These are phyloP conservation scores for Litchi chinensis DNA, from an alignment of 345 rosid species.

Conservation along the genomic window DNA sequence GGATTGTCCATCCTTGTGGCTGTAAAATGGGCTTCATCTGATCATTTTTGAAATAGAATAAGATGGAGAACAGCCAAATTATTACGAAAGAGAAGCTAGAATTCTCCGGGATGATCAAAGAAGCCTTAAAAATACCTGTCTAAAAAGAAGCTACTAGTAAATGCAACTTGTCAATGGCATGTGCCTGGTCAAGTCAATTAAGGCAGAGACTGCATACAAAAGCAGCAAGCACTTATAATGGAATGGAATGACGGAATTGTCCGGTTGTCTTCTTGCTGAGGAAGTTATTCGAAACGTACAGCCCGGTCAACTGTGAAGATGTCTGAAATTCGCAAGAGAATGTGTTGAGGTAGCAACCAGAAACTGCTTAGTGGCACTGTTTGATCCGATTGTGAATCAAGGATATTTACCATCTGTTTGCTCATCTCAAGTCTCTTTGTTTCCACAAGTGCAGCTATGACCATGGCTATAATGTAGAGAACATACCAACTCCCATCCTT, in stretches of 20 bases:
- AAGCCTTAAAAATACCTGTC: constrained; percentile 22
- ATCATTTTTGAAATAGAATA: neutral
- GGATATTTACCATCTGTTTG: constrained; percentile 23
- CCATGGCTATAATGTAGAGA: constrained; percentile 77
- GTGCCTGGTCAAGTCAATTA: neutral
- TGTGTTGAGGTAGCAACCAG: constrained; percentile 86
- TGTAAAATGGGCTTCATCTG: neutral
- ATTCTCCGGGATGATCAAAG: constrained; percentile 29
- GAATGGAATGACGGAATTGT: neutral
- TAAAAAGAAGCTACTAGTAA: neutral
- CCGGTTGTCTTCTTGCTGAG: neutral
- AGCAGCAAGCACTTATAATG: neutral
- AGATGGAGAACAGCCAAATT: constrained; percentile 20
- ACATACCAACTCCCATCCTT: constrained; percentile 92
- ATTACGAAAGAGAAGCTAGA: constrained; percentile 30
- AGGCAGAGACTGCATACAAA: neutral
- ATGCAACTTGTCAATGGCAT: neutral
- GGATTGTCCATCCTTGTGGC: no score
- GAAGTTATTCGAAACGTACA: neutral
- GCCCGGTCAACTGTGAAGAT: constrained; percentile 69
- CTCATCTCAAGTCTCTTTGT: constrained; percentile 55
- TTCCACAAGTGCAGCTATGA: constrained; percentile 82
- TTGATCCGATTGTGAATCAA: constrained; percentile 19
- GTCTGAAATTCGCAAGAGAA: constrained; percentile 79
- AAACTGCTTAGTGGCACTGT: constrained; percentile 64